Base-by-base conservation (phyloP, 768 basidiomycete species). In the Agrocybe praecox region DNA sequence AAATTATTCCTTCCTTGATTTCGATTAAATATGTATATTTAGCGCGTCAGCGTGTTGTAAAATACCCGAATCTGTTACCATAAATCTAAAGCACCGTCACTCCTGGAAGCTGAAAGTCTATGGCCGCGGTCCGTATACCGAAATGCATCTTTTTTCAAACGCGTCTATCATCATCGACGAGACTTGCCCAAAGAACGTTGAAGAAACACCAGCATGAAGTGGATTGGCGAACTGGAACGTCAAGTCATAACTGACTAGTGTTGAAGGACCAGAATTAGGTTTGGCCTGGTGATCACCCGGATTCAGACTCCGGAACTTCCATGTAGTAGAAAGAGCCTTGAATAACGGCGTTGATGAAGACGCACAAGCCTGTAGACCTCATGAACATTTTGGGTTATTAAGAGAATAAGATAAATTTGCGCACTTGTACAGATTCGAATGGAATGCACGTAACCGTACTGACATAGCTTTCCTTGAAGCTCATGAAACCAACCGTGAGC, bases 101-200 rank as follows among this genome's bases (percentile, higher is more conserved):
- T 15, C 36, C 36, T n/a, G 4, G 15, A 14, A 40, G 12, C 14
- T 40, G 14, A 40, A n/a, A 14, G 14, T 40, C 36, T 40, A 40
- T n/a, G 12, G 36, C 12, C 36, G 36, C 14, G 67, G 68, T 5
- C 92, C 90, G 64, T 94, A 95, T 6, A 96, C 76, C 49, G 80
- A 75, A 53, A 78, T 45, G 70, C 94, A 96, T 23, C 95, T 82
- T 60, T 88, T 80, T 74, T 98, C 95, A 64, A 99, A 99, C 1
- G 96, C 95, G 52, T 88, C 76, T 21, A 98, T 88, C 94, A 97
- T 98, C 72, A 89, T 80, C 62, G 84, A 84, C 2, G 92, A 91
- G 5, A 97, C 88, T 67, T 90, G 86, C 9, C 90, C 90, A 67
- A 98, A 92, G 69, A 98, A 94, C 2, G 86, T 76, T 19, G 87